phyloP scores from a whole-genome alignment of 257 asterid species.

The Rehmannia glutinosa region DNA sequence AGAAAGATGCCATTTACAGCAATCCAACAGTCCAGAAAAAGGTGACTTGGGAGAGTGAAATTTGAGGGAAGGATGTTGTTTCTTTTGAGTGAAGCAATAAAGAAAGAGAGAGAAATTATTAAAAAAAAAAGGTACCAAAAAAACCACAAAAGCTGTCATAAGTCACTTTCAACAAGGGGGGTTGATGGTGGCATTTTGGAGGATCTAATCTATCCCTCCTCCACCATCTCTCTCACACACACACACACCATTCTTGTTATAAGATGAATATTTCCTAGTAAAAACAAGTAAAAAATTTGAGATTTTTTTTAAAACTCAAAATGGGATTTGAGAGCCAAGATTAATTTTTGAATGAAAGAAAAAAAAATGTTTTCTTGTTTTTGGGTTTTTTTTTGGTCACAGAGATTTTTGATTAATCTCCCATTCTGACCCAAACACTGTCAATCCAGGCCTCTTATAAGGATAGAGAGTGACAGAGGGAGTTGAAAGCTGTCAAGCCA shows the following conservation, averaged over 20 bases:
- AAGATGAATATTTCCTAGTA: neutral
- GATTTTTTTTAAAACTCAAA: no score
- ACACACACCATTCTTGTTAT: neutral
- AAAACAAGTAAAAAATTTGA: no score
- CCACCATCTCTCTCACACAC: neutral
- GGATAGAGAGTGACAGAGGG: constrained; percentile 16
- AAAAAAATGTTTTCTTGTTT: no score
- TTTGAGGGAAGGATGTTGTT: constrained; percentile 26
- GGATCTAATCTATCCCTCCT: constrained; percentile 27
- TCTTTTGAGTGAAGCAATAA: constrained; percentile 53
- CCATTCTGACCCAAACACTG: constrained; percentile 57
- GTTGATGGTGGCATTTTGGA: constrained; percentile 33
- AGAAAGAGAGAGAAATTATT: constrained; percentile 32
- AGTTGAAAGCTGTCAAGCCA: neutral
- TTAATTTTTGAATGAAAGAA: no score
- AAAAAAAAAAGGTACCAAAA: constrained; percentile 11
- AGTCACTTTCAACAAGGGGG: constrained; percentile 40
- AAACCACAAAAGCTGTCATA: constrained; percentile 37
- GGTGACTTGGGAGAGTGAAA: constrained; percentile 32
- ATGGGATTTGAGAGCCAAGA: no score
- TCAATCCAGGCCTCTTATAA: constrained; percentile 35
- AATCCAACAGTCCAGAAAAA: constrained; percentile 16
- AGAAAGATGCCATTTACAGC: constrained; percentile 20
- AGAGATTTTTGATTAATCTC: constrained; percentile 42
- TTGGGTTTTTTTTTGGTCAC: no score